Base-by-base conservation (phyloP, 108 stramenopile genomes). In the Bacterosira constricta region DNA sequence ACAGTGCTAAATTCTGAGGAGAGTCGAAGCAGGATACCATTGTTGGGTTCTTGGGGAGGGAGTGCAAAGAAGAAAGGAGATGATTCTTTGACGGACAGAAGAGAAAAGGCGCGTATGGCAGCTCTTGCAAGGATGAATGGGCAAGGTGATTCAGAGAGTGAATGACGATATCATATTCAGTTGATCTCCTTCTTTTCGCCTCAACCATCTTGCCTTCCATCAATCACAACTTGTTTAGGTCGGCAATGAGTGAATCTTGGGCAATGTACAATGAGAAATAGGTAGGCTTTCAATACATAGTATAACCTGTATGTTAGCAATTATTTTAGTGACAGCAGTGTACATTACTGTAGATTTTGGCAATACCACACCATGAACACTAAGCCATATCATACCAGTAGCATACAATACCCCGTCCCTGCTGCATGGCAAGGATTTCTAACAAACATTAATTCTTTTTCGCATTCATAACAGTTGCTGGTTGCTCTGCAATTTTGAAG, bases 61-160 rank as follows among this genome's bases (percentile, higher is more conserved):
- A 59, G 55, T 49, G 44, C 49, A 32, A 59, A 71, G 51, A 34
- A 30, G 34, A 37, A 57, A 26, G 44, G 37, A 45, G 58, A 58
- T 4, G 87, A 90, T 49, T 86, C 88, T 27, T 75, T 94, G 50
- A 90, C 85, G 1, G 93, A 94, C 54, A 77, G 93, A 49, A 62
- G 93, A 51, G 93, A 94, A 81, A 82, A 80, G 63, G 89, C 88
- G 11, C 79, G 90, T 23, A 81, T 85, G 77, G 93, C 93, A n/a
- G 90, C 93, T 3, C 74, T 94, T 30, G 82, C 88, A 44, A 63
- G 93, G 41, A 54, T 94, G 44, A 86, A 88, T 23, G 77, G 69
- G 57, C 46, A 71, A 47, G 68, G 62, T 60, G 54, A 35, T 34
- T 61, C 65, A 18, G 73, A 64, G 12, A 58, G 76, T 59, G 68